Evolutionary conservation across 1,139 yeast genomes (phyloP).

Genomic region (Suhomyces coccinellae): DNA sequence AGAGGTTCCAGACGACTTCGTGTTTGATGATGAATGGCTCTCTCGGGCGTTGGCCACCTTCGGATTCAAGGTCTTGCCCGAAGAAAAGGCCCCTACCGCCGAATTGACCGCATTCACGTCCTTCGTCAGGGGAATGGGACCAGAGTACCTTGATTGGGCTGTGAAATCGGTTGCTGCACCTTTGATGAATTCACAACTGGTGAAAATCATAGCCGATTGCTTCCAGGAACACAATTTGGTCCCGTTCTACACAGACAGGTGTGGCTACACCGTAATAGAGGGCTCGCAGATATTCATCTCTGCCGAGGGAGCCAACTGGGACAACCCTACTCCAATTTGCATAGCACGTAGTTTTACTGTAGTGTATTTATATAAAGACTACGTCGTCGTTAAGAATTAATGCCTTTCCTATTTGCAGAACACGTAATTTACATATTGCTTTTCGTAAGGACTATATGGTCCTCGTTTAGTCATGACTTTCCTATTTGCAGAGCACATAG

Average conservation of each 20-base stretch:
- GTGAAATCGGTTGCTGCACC: not conserved
- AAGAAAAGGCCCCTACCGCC: not conserved
- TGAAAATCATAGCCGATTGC: not conserved
- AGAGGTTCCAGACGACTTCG: conserved; percentile 21
- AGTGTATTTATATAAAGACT: conserved; percentile 1
- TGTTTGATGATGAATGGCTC: conserved; percentile 19
- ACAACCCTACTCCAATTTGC: not conserved
- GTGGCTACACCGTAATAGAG: conserved; percentile 32
- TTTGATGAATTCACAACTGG: not conserved
- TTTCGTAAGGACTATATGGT: no score
- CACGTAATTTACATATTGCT: no score
- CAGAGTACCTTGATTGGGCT: not conserved
- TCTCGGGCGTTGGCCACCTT: conserved; percentile 43
- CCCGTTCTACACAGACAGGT: conserved; percentile 42
- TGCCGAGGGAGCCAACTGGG: not conserved
- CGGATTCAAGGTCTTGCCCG: conserved; percentile 35
- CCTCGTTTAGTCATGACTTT: no score
- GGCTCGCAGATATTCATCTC: not conserved
- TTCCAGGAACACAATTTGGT: conserved; percentile 24
- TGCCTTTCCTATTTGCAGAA: no score
- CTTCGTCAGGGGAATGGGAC: not conserved
- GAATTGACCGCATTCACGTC: conserved; percentile 1
- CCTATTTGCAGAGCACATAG: no score
- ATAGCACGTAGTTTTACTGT: not conserved
- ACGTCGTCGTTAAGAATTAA: not conserved